A percentile compares a stretch with the other conserved stretches of the same genome.
phyloP scores from a whole-genome alignment of 495 filamentous ascomycete species.

The Terfezia boudieri region DNA sequence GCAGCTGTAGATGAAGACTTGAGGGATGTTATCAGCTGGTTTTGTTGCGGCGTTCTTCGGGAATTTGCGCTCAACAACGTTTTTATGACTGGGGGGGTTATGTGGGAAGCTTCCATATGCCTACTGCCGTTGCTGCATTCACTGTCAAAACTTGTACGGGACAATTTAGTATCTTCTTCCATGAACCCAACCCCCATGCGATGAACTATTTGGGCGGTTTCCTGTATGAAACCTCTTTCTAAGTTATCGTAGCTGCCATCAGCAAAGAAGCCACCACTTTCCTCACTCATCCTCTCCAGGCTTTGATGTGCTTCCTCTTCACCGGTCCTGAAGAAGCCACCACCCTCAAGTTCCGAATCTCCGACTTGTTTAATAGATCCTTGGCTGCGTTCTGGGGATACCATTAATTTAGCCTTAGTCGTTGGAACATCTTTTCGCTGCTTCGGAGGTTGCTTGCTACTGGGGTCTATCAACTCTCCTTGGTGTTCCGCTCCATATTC shows the following conservation, averaged over 20 bases:
- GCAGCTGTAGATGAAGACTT: too few species aligned
- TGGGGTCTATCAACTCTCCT: not conserved
- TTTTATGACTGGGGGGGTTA: too few species aligned
- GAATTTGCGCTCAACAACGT: too few species aligned
- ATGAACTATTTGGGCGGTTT: not conserved
- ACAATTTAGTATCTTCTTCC: too few species aligned
- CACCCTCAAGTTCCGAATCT: slow-evolving; percentile 3
- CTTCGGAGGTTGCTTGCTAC: not conserved
- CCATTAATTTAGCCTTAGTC: not conserved
- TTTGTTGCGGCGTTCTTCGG: too few species aligned
- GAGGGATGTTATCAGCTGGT: too few species aligned
- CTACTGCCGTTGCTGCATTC: too few species aligned
- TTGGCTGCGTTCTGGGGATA: not conserved
- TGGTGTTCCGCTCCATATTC: slow-evolving; percentile 33
- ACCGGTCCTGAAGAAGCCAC: not conserved
- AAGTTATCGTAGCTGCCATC: not conserved
- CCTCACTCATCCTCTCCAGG: not conserved
- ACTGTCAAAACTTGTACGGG: too few species aligned
- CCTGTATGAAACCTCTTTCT: not conserved
- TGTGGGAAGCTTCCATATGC: too few species aligned
- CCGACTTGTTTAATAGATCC: slow-evolving; percentile 4
- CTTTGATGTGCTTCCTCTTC: slow-evolving; percentile 5
- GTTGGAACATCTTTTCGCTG: not conserved
- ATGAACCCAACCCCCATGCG: too few species aligned
- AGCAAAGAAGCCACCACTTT: not conserved